Percentiles rank a stretch among this genome's conserved stretches.
These are phyloP conservation scores for Metrosideros polymorpha DNA, from an alignment of 441 rosid species.

Conservation along the genomic window DNA sequence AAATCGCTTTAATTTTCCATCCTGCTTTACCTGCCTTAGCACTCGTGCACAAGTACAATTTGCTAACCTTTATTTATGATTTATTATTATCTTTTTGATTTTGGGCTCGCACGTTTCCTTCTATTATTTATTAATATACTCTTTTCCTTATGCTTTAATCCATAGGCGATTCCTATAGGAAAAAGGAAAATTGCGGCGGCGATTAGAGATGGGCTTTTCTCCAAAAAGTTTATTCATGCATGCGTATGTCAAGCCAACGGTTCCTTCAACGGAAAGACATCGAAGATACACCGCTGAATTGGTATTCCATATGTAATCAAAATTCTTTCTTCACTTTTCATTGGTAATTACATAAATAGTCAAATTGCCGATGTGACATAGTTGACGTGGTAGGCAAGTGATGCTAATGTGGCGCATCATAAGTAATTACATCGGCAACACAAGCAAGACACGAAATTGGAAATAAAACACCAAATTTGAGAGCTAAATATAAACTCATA, in stretches of 20 bases:
- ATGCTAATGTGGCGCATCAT: background rate
- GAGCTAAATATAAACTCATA: background rate
- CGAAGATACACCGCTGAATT: background rate
- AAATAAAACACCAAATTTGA: background rate
- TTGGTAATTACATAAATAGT: background rate
- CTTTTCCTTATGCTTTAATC: too few relatives aligned
- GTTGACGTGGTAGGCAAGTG: background rate
- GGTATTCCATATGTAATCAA: background rate
- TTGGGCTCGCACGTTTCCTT: too few relatives aligned
- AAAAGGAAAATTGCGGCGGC: too few relatives aligned
- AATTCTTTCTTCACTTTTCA: background rate
- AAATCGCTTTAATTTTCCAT: too few relatives aligned
- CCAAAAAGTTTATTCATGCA: background rate
- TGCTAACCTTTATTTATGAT: too few relatives aligned
- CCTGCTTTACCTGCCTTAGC: too few relatives aligned
- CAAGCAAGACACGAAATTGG: background rate
- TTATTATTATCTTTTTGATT: too few relatives aligned
- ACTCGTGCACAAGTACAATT: too few relatives aligned
- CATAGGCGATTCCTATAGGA: too few relatives aligned
- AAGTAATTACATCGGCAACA: background rate
- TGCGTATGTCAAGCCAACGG: background rate
- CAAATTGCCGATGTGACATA: background rate
- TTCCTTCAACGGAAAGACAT: background rate
- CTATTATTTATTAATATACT: too few relatives aligned
- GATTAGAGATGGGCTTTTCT: too few relatives aligned